Evolutionary conservation across 2,329 filamentous ascomycete species (phyloP).

Genomic region (Monosporascus sp.): DNA sequence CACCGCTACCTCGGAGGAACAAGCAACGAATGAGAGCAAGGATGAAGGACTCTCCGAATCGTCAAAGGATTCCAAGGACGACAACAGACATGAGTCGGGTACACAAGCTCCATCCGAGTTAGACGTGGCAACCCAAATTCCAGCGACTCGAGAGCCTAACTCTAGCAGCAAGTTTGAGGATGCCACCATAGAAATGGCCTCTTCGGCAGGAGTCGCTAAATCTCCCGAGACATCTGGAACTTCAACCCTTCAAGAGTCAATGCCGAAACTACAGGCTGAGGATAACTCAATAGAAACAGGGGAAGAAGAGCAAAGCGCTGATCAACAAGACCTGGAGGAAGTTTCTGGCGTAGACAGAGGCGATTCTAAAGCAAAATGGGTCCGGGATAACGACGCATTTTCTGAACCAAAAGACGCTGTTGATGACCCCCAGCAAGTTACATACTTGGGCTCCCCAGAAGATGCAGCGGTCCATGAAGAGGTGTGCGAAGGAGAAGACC

Average conservation of each 20-base stretch:
- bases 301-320: constrained; percentile 8
- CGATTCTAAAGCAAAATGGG: constrained; percentile 17
- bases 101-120: too few species aligned
- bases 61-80: constrained; percentile 31
- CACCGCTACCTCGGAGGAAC: constrained; percentile 1
- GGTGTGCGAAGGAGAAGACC: constrained; percentile 4
- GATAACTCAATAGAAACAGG: constrained; percentile 5
- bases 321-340: constrained; percentile 12
- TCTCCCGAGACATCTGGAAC: constrained; percentile 19
- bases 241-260: constrained; percentile 14
- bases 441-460: constrained; percentile 8
- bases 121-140: too few species aligned
- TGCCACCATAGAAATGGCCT: too few species aligned
- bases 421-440: constrained; percentile 10
- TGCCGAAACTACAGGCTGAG: constrained; percentile 8
- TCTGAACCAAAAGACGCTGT: constrained; percentile 18
- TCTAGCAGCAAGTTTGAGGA: too few species aligned
- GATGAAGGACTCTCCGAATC: constrained; percentile 17
- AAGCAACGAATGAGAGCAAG: constrained; percentile 6
- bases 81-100: constrained; percentile 5
- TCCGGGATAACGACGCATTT: constrained; percentile 20
- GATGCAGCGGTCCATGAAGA: constrained; percentile 5
- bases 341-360: constrained; percentile 17
- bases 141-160: too few species aligned
- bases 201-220: constrained; percentile 3